Evolutionary conservation across 208 protist genomes (phyloP), one percentile per base, ranked within the genome.

Genomic region (Lotmaria passim): DNA sequence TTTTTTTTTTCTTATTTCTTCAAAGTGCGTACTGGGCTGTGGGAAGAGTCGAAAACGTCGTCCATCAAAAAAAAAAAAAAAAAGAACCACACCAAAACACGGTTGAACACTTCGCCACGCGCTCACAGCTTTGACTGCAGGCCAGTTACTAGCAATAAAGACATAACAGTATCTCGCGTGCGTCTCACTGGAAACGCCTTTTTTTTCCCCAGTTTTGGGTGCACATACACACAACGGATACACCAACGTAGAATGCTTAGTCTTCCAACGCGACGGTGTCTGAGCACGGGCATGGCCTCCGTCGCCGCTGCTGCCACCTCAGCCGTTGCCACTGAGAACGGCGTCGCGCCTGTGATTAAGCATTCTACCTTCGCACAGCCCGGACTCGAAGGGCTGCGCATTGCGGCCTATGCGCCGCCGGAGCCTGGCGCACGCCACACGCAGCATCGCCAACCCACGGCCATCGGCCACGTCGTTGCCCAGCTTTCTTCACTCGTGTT

Each of bases 401-500:
- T 93, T 44, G 81, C 84, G 4, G 84, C 82, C 3, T 93, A 87
- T 63, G 28, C 44, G 10, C 28, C 59, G 3, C 28, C 71, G 1
- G 77, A 79, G 11, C 58, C 58, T 1, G 70, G 59, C 31, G 73
- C 47, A 12, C 75, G 61, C 15, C 53, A 28, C 34, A 67, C 77
- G 7, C 74, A 75, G 39, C 71, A 83, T 34, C 58, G 60, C 0
- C 69, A 57, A 43, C 76, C 88, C 47, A 74, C 87, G 46, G 85
- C 88, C 39, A 68, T 93, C 41, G 90, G 90, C n/a, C 82, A 83
- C 50, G 81, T 95, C 26, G 83, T 89, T 6, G 81, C 90, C 3
- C 90, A 93, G 57, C 78, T 95, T 33, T 89, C 86, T 11, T 82
- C 83, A 33, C 68, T 69, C 2, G 85, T 90, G n/a, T 86, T 91